Conservation (phyloP, 805 yeast species). For the Candida schatavii region DNA sequence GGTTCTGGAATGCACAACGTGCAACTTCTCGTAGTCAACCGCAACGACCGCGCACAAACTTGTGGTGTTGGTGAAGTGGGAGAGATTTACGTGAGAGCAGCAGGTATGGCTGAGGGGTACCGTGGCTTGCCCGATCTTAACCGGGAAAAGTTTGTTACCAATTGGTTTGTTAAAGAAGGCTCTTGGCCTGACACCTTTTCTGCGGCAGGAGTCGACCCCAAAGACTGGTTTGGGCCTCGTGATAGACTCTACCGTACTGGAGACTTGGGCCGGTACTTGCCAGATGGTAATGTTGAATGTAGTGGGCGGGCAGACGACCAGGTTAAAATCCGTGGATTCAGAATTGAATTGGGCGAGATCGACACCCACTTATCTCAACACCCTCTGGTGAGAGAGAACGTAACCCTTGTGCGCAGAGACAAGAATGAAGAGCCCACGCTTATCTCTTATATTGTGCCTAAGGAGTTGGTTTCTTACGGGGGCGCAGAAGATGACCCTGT, state of each 20-base stretch:
- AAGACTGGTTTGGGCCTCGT: conserved; percentile 84
- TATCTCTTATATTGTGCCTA: conserved; percentile 88
- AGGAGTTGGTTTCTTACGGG: conserved; percentile 43
- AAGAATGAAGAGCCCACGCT: conserved; percentile 89
- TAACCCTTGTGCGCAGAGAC: conserved; percentile 88
- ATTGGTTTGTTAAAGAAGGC: conserved; percentile 83
- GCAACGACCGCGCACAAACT: conserved; percentile 81
- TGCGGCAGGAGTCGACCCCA: too few relatives aligned
- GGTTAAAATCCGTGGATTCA: conserved; percentile 96
- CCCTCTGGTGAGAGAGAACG: conserved; percentile 85
- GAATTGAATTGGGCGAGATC: conserved; percentile 97
- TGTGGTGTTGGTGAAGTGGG: conserved; percentile 99
- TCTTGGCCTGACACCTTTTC: conserved; percentile 63
- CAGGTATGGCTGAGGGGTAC: conserved; percentile 95
- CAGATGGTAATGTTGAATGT: conserved; percentile 97
- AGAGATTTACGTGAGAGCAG: conserved; percentile 97
- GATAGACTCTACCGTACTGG: conserved; percentile 97
- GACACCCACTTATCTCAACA: conserved; percentile 96
- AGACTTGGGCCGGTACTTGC: conserved; percentile 92
- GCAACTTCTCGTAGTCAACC: conserved; percentile 88
- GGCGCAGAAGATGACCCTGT: conserved; percentile 53
- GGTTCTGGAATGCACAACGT: conserved; percentile 97
- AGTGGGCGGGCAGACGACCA: conserved; percentile 99
- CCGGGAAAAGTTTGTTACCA: conserved; percentile 79
- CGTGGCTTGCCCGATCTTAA: conserved; percentile 88